Conservation (phyloP, 1,139 yeast genomes). For the Sugiyamaella pinicola region DNA sequence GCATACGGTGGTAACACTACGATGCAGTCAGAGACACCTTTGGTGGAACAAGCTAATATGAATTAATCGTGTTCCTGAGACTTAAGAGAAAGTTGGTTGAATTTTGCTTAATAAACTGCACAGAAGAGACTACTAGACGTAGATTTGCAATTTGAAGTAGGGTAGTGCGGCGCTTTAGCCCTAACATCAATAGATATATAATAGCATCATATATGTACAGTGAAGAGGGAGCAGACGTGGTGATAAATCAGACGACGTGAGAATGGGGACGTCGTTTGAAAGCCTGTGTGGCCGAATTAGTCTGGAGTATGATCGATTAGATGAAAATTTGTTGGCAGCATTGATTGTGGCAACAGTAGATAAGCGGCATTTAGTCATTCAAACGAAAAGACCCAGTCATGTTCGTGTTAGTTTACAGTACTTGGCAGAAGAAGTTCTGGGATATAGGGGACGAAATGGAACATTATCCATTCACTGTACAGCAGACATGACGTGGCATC, state of each 20-base stretch:
- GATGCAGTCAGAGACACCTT: too few species aligned
- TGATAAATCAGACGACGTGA: not conserved
- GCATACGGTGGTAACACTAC: too few species aligned
- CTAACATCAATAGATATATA: too few species aligned
- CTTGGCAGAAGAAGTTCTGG: conserved; percentile 25
- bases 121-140: too few species aligned
- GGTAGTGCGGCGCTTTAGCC: too few species aligned
- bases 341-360: conserved; percentile 31
- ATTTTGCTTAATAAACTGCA: too few species aligned
- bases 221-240: not conserved
- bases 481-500: conserved; percentile 21
- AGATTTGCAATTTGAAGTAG: too few species aligned
- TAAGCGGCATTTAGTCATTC: conserved; percentile 36
- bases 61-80: too few species aligned
- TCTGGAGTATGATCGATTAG: conserved; percentile 18
- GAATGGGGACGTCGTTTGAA: conserved; percentile 20
- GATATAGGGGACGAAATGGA: conserved; percentile 10
- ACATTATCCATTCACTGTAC: conserved; percentile 17
- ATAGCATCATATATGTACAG: too few species aligned
- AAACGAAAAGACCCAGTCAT: conserved; percentile 19
- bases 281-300: conserved; percentile 19
- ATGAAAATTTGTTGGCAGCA: conserved; percentile 30
- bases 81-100: too few species aligned
- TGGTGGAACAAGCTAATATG: too few species aligned
- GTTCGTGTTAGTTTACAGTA: conserved; percentile 3